Base-by-base conservation (phyloP, 345 rosid genomes). In the Melaleuca alternifolia region DNA sequence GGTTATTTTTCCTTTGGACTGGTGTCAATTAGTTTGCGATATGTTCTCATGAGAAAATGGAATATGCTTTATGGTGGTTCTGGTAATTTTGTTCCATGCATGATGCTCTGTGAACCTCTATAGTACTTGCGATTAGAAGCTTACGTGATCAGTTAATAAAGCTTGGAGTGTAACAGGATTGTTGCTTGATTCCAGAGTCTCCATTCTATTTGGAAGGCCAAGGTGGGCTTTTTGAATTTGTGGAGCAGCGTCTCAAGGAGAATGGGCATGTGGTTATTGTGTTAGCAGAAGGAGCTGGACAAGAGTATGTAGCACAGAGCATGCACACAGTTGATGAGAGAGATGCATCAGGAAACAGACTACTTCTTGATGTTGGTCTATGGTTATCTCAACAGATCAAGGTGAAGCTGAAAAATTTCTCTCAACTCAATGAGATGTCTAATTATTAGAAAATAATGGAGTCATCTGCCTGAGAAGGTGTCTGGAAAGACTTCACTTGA, bases 101-200 rank as follows among this genome's bases (percentile, higher is more conserved):
- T 3, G 46, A 18, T 71, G 48, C 7, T 37, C 26, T 71, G 48
- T 37, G 48, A 37, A 65, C 21, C 85, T 44, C 15, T 16, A 33
- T 54, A 46, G 61, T 15, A 52, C 86, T 85, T 62, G 14, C 3
- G 21, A 65, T 48, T 71, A 37, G 26, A 37, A 71, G 81, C 81
- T 71, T 30, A 12, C 81, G 26, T 83, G 46, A 37, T 87, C 48
- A 77, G 24, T 54, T 84, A 33, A 59, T 85, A 54, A 61, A 83
- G 51, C 90, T 86, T 91, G 87, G 77, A 56, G 88, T 92, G 89
- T 77, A 57, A 90, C 94, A 97, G 98, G 99, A 97, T 92, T 96
- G 98, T 89, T 96, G 99, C 96, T 93, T 97, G 92, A 95, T 97
- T 92, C 99, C 99, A 16, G 99, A 97, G 89, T 96, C 98, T 76